phyloP scores from a whole-genome alignment of 169 alveolate species.

The Plasmodium malariae region DNA sequence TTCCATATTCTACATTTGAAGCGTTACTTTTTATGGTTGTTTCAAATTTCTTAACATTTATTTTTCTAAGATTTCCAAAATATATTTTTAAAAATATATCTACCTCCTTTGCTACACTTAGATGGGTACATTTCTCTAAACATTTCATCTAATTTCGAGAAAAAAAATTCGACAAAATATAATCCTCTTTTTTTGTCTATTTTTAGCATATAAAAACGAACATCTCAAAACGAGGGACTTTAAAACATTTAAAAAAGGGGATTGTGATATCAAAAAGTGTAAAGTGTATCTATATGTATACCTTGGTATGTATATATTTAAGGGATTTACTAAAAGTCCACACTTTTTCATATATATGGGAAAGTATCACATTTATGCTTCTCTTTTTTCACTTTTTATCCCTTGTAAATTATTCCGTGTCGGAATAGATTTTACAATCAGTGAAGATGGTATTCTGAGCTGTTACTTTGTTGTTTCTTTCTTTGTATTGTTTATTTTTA shows the following conservation, averaged over 20 bases:
- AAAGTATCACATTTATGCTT: neutral
- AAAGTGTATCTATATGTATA: neutral
- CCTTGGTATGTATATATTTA: neutral
- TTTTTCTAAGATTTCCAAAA: neutral
- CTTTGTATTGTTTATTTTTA: no score
- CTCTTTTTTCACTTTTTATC: neutral
- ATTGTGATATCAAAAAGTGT: neutral
- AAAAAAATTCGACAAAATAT: no score
- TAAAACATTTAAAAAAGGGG: neutral
- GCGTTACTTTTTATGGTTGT: neutral
- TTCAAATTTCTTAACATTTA: neutral
- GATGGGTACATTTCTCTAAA: conserved; percentile 17
- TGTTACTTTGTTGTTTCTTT: no score
- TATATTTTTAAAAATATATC: neutral
- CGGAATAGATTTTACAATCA: no score
- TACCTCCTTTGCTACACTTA: conserved; percentile 9
- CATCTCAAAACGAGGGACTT: neutral
- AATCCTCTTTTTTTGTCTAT: no score
- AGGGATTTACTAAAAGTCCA: neutral
- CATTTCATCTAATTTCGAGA: conserved; percentile 39
- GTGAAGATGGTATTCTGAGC: no score
- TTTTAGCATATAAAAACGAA: neutral
- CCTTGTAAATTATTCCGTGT: no score
- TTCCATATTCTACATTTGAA: neutral
- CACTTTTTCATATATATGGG: neutral